Evolutionary conservation across 179 eudicot species (phyloP), one percentile per base, ranked within the genome.

Genomic region (Beta macrorhiza): DNA sequence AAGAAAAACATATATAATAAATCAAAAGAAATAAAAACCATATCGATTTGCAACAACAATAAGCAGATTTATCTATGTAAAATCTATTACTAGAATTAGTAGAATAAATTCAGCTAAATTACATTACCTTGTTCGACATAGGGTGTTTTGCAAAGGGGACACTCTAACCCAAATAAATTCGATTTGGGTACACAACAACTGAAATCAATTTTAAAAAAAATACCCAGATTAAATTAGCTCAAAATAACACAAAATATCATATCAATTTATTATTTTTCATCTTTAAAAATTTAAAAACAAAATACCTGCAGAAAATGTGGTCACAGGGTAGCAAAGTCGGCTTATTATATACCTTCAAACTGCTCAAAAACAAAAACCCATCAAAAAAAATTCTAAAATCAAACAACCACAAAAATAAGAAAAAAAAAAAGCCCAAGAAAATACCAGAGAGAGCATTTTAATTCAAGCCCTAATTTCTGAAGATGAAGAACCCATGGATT

Each of bases 381-480:
- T 85, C 17, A 67, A 52, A 37, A 47, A 81, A 63, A 13, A 19
- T 47, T 29, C 4, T 0, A 8, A 62, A 47, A 67, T 37, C 14
- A 13, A 65, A 67, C 49, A 7, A 11, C 49, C 10, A 45, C 9
- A 8, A 61, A 16, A 74, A 74, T 0, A 5, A 20, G 22, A 67
- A 17, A 17, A 25, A 72, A 63, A 53, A 3, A 16, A 32, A 59
- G 17, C 25, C 4, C 7, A 6, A 37, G 16, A 53, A 10, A 0
- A 7, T 84, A 92, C 99, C 99, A 95, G 42, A 87, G 80, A 37
- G 93, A 89, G 87, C 99, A 95, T 83, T 92, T 91, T 77, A 93
- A 93, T 83, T 92, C 95, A 45, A 93, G 97, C 7, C 89, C 92
- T 3, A 93, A 84, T 77, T 95, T 95, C 85, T 95, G 97, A 29